Evolutionary conservation across 176 grass and related monocot genomes (phyloP), one percentile per base, ranked within the genome.

Genomic region (Ananas comosus): DNA sequence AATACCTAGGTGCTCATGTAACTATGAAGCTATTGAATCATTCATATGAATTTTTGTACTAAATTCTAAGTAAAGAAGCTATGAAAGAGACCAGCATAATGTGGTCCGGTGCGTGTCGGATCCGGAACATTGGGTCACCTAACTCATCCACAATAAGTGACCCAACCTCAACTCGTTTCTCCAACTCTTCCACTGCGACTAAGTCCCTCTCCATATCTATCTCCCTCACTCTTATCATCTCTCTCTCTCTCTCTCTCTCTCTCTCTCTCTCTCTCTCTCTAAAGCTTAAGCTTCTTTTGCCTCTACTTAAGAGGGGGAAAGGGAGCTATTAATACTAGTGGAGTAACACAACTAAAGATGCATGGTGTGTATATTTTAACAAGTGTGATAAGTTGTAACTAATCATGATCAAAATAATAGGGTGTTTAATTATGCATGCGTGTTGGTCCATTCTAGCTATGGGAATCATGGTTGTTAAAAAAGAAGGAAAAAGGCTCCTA

Each of bases 91-190:
- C 89, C 76, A 91, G 73, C 85, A 91, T 88, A 66, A 91, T 73
- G 50, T 91, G 82, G 12, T 91, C 89, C 56, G 82, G 73, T 23
- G 85, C 63, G 33, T 91, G 89, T 50, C 79, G 76, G 70, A 91
- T 73, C 14, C 85, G 78, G 14, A 76, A 77, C 14, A 91, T 70
- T 47, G 89, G 89, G 51, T 85, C 89, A 64, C 89, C 85, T 17
- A 91, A 69, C 64, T 72, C 72, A 63, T 85, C 85, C 50, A 88
- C 76, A 65, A 12, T 80, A 18, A 91, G 61, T 3, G 85, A 85
- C 75, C 81, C 76, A 24, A 91, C 79, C 69, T 87, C 69, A 68
- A 84, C 87, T 33, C 61, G 79, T 0, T 65, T 66, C 72, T 91
- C 88, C 18, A 91, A 79, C 68, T 85, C 81, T 66, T 87, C 88